A percentile compares a stretch with the other conserved stretches of the same genome.
Conservation (phyloP, 768 basidiomycete genomes). For the Lactifluus echinatus region DNA sequence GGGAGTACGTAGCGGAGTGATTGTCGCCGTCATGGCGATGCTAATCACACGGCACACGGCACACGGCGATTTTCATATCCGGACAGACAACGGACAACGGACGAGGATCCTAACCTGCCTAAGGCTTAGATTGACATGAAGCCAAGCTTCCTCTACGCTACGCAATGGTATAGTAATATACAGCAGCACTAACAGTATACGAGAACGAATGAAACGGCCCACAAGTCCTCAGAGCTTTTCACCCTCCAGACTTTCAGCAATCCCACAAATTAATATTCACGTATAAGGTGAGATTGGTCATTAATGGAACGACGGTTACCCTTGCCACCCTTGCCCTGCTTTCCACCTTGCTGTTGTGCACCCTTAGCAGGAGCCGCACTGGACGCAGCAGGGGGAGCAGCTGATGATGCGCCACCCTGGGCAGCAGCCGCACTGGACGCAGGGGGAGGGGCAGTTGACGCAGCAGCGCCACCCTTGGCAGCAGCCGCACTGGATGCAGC, state of each 20-base stretch:
- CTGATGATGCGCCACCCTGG: constrained; percentile 9
- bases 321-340: not conserved
- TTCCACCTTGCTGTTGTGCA: not conserved
- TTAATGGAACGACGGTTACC: too few species aligned
- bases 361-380: constrained; percentile 14
- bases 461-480: constrained; percentile 14
- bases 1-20: too few species aligned
- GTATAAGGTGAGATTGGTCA: too few species aligned
- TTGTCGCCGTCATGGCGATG: too few species aligned
- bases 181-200: not conserved
- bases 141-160: constrained; percentile 9
- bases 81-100: too few species aligned
- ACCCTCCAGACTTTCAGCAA: not conserved
- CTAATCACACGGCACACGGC: too few species aligned
- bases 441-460: too few species aligned
- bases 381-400: constrained; percentile 15
- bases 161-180: constrained; percentile 14
- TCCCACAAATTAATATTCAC: constrained; percentile 4
- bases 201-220: constrained; percentile 9
- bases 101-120: constrained; percentile 17
- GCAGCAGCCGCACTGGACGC: constrained; percentile 9
- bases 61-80: too few species aligned
- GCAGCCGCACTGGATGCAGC: constrained; percentile 10
- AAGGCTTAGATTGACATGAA: constrained; percentile 10
- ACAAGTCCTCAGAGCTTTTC: not conserved